A percentile compares a stretch with the other conserved stretches of the same genome.
These are phyloP conservation scores for Viola pubescens DNA, from an alignment of 441 rosid genomes.

Conservation along the genomic window DNA sequence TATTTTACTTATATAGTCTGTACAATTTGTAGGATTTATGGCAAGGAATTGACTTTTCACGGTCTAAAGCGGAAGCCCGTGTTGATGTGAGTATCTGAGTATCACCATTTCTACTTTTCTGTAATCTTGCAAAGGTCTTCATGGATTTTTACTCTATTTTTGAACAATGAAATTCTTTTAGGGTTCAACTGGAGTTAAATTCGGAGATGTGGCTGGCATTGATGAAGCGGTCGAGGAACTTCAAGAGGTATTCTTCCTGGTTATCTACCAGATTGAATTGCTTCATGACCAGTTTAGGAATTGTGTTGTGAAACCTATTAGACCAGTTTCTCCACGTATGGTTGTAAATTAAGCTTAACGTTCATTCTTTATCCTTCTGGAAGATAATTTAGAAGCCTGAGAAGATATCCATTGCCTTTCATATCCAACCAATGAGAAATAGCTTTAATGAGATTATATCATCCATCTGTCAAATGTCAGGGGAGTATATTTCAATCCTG, in stretches of 20 bases:
- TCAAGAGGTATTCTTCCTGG: slow-evolving; percentile 58
- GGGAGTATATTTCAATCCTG: no score
- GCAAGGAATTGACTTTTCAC: slow-evolving; percentile 96
- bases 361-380: background rate
- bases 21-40: slow-evolving; percentile 64
- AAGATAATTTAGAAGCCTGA: background rate
- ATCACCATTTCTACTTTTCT: slow-evolving; percentile 7
- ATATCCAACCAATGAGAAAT: background rate
- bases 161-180: slow-evolving; percentile 23
- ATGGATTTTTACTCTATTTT: slow-evolving; percentile 19
- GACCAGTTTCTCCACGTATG: background rate
- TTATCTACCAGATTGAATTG: slow-evolving; percentile 9
- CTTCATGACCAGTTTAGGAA: background rate
- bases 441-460: background rate
- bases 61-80: slow-evolving; percentile 97
- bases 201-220: slow-evolving; percentile 87
- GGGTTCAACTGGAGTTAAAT: slow-evolving; percentile 96
- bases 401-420: slow-evolving; percentile 2
- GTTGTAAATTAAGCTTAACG: background rate
- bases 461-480: background rate
- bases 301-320: slow-evolving; percentile 3
- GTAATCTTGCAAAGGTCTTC: slow-evolving; percentile 11
- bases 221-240: slow-evolving; percentile 98
- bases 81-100: slow-evolving; percentile 64
- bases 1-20: slow-evolving; percentile 11